Base-by-base conservation (phyloP, 768 basidiomycete genomes). In the Leccinellum albellum region DNA sequence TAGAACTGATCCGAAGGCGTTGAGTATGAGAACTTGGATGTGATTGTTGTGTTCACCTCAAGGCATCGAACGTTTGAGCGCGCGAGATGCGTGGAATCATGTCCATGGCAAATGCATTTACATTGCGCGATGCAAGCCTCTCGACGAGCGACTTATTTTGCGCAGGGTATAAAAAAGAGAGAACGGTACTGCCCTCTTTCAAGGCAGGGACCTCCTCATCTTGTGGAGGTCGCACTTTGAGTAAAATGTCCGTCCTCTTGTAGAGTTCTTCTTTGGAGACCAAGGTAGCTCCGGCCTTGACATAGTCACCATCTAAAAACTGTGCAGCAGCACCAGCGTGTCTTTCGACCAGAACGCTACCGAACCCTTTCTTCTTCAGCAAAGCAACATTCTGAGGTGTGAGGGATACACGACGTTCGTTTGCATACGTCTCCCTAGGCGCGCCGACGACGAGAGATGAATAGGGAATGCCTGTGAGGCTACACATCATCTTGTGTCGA, bases 61-160 rank as follows among this genome's bases (percentile, higher is more conserved):
- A 75, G 35, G 88, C 92, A 73, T 94, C 92, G 61, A 93, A 94
- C 21, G 88, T 88, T 70, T 94, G 92, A 46, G 92, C 92, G 53
- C 92, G 83, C 59, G 90, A 93, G 63, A 94, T 93, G 56, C 92
- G 83, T 64, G 92, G 92, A 76, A 94, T 91, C 82, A 87, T 83
- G 68, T 94, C 92, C 92, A 94, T 94, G 54, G 88, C 91, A 66
- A 94, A 89, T 26, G 82, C 84, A 61, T 85, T 90, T 54, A 87
- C 77, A 60, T 82, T 83, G 53, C 82, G 81, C 31, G 79, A 72
- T n/a, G 86, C 81, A 60, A 93, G 75, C 50, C 79, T 77, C 64
- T 92, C 85, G 24, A 94, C 83, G 50, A 88, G 79, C 35, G 76
- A 70, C 70, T 86, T 86, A 75, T 94, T 94, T 74, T 93, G 90